Base-by-base conservation (phyloP, 331 rosid genomes). In the Phaseolus coccineus region DNA sequence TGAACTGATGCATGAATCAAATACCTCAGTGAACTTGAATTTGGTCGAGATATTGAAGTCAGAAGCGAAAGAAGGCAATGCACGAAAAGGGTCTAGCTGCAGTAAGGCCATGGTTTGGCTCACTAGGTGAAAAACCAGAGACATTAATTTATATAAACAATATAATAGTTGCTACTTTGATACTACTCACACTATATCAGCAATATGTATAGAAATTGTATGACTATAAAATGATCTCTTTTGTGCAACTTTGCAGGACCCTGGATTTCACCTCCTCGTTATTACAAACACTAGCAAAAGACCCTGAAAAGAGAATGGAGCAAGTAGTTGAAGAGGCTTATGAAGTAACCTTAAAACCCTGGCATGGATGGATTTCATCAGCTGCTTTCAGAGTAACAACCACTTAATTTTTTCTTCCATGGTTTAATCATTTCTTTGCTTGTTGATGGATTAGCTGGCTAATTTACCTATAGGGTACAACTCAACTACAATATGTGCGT, bases 321-420 rank as follows among this genome's bases (percentile, higher is more conserved):
- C 71, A 88, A 85, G 87, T 88, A 9, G 96, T 94, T 44, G 93
- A 88, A 70, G 97, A 89, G 77, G 81, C 87, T 31, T 92, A 94
- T 59, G 65, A 24, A 64, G 27, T 69, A 70, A 89, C 93, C 47
- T 69, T 94, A 64, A 94, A 89, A 84, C 97, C 91, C 3, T 94
- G 97, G 96, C 98, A 94, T 76, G 88, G 93, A 51, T 94, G 98
- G 98, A 94, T 94, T 78, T 88, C 98, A 31, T 85, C 96, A 40
- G 87, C 98, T 71, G 98, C 98, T 81, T 87, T 61, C 83, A 94
- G 85, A 79, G 98, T 92, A 94, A 40, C 14, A 42, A 55, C 35
- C 48, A 30, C 2, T 42, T 24, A 6, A 0, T 11, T 12, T 14
- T 63, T 37, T 31, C 40, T 68, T 19, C 11, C 4, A 69, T 58